Base-by-base conservation (phyloP, 192 early-diverging fungal species). In the Dimargaris verticillata region DNA sequence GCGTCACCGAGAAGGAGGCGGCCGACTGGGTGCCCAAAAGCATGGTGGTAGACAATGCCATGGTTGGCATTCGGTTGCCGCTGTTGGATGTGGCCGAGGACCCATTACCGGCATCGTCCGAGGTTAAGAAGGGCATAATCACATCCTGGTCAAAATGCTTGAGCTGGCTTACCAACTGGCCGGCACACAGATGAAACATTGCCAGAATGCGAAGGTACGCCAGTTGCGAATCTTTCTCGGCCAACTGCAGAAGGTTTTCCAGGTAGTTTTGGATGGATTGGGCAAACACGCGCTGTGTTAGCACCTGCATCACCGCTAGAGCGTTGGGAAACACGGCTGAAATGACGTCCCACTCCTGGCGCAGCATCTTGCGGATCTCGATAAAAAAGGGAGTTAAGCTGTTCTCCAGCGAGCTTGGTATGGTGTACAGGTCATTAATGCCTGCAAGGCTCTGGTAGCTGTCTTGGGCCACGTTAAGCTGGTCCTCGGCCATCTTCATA, bases 291-390 rank as follows among this genome's bases (percentile, higher is more conserved):
- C 95, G 83, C 63, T 92, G 89, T 28, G 95, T 77, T 60, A 99
- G 89, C 53, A 86, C 84, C 78, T 95, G 89, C 79, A 96, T 89
- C 9, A 97, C 89, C 6, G 82, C 75, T 13, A 83, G 77, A 0
- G 92, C 83, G 58, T 95, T 88, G 22, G 94, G 92, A 62, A 99
- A 99, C 0, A 99, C 91, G 62, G 81, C 80, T n/a, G 83, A 88
- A 42, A 97, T 93, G 44, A 92, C 83, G 33, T 82, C 80, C 76
- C 91, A 95, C 71, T 99, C 95, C 62, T 87, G 71, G 53, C 82
- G 75, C 49, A 91, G 82, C 24, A 90, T 87, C 24, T 82, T 76
- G 38, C 83, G 74, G 24, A 95, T 89, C 48, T 92, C 89, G 26
- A 87, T 79, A 55, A 82, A 95, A n/a, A 97, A 73, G 60, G 83